Percentiles rank a stretch among this genome's conserved stretches.
Conservation (phyloP, 108 stramenopile genomes). For the Aureococcus anophagefferens region DNA sequence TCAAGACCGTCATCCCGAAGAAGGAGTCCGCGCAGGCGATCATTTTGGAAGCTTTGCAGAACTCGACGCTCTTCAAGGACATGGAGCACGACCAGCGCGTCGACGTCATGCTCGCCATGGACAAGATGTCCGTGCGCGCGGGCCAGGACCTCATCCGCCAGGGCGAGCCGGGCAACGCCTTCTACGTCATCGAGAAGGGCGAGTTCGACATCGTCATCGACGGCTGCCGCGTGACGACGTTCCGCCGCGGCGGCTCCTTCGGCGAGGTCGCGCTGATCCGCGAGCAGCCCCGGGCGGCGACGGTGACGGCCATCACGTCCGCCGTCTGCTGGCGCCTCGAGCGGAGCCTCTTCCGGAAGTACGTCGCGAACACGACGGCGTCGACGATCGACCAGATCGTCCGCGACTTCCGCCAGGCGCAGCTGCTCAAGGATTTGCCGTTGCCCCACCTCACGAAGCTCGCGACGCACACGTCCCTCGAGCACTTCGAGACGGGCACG, state of each 20-base stretch:
- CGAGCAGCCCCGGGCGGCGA: no score
- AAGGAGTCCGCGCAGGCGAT: slow-evolving; percentile 34
- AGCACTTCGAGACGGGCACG: no score
- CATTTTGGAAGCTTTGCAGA: slow-evolving; percentile 41
- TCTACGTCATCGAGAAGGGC: slow-evolving; percentile 46
- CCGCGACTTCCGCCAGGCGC: no score
- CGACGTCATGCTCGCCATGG: slow-evolving; percentile 59
- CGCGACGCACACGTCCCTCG: no score
- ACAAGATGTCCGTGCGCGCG: slow-evolving; percentile 27
- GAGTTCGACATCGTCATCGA: slow-evolving; percentile 54
- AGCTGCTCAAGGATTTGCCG: no score
- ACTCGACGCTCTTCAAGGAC: slow-evolving; percentile 64
- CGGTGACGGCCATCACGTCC: no score
- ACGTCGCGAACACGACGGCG: no score
- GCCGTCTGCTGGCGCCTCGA: no score
- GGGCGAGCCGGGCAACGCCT: slow-evolving; percentile 47
- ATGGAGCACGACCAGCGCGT: slow-evolving; percentile 38
- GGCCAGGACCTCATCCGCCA: slow-evolving; percentile 49
- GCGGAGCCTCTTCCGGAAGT: no score
- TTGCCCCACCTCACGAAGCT: no score
- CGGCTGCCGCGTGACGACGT: slow-evolving; percentile 56
- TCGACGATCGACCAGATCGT: no score
- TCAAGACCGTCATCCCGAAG: slow-evolving; percentile 38
- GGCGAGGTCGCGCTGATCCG: no score
- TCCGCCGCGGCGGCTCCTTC: slow-evolving; percentile 56